Conservation (phyloP, 345 rosid genomes). For the Syzygium jambos region DNA sequence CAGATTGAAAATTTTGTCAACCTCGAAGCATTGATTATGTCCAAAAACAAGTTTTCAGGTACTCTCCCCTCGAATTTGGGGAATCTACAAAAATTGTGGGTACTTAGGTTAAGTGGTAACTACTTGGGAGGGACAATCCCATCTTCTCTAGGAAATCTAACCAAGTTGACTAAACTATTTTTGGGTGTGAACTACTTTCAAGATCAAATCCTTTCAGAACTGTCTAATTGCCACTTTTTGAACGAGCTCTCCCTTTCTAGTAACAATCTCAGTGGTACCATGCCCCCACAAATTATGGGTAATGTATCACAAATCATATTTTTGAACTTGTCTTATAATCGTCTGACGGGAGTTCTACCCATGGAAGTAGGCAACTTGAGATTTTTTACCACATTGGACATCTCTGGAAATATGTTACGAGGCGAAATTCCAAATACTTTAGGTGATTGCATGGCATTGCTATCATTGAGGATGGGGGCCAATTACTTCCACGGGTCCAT, state of each 20-base stretch:
- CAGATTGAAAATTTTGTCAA: background rate
- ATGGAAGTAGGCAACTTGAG: background rate
- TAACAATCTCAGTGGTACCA: background rate
- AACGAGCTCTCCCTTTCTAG: background rate
- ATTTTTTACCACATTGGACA: background rate
- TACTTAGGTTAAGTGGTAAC: background rate
- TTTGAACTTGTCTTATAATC: background rate
- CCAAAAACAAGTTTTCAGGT: background rate
- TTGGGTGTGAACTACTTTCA: slow-evolving; percentile 1
- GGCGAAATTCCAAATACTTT: background rate
- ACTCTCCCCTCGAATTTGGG: background rate
- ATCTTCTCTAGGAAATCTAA: background rate
- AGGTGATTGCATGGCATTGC: background rate
- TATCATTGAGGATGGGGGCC: background rate
- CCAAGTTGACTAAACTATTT: fast-evolving
- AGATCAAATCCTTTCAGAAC: background rate
- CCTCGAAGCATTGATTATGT: background rate
- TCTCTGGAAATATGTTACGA: slow-evolving; percentile 1
- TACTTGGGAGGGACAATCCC: background rate
- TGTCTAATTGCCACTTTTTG: background rate
- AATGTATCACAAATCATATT: background rate
- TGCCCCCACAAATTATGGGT: background rate
- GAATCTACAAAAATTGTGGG: background rate
- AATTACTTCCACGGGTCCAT: background rate
- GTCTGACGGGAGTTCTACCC: background rate